Evolutionary conservation across 495 filamentous ascomycete genomes (phyloP), one percentile per base, ranked within the genome.

Genomic region (Daldinia decipiens): DNA sequence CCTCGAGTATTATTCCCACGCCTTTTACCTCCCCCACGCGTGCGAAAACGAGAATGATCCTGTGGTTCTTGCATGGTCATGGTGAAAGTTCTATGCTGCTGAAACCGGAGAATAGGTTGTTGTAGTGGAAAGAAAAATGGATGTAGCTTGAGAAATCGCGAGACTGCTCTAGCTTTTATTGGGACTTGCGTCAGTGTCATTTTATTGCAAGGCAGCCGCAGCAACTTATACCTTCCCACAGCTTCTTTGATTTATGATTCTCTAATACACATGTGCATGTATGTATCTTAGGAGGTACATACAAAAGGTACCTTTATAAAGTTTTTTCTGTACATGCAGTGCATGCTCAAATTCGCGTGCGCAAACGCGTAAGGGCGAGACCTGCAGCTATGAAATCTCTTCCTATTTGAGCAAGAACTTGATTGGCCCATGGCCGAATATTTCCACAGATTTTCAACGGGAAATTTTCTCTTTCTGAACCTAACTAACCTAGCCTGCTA

Each of bases 11-110:
- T 21, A 15, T 45, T 56, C 17, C 51, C 19, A 26, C 32, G 61
- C 9, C 17, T 56, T 12, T 17, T 36, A 21, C 59, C 59, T 62
- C 47, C 43, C 11, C 52, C 38, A 17, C n/a, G 17, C 4, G 27
- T n/a, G 59, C 31, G 59, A 62, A 34, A 59, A 57, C 34, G 27
- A 34, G 57, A 36, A 36, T 24, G n/a, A 1, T 5, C 11, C 43
- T 61, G 50, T 11, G 59, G 11, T 51, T 68, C 43, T 36, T 68
- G 59, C 66, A 68, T 68, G 40, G 52, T 52, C 65, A 62, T 68
- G 52, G 52, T 53, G 57, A 61, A 21, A 21, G 15, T 47, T 40
- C 1, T 54, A 12, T 59, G 38, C 31, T 26, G 64, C 31, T 26
- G 64, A 5, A 50, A 21, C 29, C 9, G 31, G 27, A 47, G 8